Base-by-base conservation (phyloP, 1,139 yeast genomes). In the Kodamaea fungicola region DNA sequence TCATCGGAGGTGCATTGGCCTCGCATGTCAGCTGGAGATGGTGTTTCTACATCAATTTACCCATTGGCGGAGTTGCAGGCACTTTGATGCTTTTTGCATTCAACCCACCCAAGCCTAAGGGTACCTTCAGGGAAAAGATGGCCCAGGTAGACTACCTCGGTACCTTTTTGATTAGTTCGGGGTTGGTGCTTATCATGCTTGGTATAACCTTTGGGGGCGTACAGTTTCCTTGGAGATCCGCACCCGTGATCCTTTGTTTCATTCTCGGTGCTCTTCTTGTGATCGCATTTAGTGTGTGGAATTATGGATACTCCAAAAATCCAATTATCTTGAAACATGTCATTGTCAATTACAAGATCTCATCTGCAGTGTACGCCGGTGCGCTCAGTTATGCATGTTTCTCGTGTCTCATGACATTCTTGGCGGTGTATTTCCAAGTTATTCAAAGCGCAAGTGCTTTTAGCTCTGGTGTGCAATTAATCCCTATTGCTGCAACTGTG, bases 1-100 rank as follows among this genome's bases (percentile, higher is more conserved):
- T 82, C 37, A 52, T 82, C 26, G 89, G 89, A 22, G 89, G 88
- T 26, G 80, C 82, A 1, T 74, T 81, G 47, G 69, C 84, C 2
- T 55, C 76, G n/a, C 66, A 74, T 35, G 79, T 76, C 2, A 64
- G 78, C 13, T 84, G 90, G 90, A 69, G 92, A 53, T 83, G 90
- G 90, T 79, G 87, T 48, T 84, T 83, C 55, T 84, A 78, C 56
- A 70, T 84, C 49, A 83, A 83, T 53, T 58, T 84, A 41, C 88
- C 90, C 4, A 61, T 82, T 34, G 85, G 86, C 12, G 88, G 83
- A 0, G 44, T 71, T 3, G 80, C 84, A 1, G 57, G 73, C 12
- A 53, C 59, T 0, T 52, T 74, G 13, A 64, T 83, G 34, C 41
- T 64, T 6, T 49, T 67, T 32, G 66, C 74, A 9, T 80, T 78